These are phyloP conservation scores for Exophiala viscosa DNA, from an alignment of 2,329 filamentous ascomycete genomes.

Conservation along the genomic window DNA sequence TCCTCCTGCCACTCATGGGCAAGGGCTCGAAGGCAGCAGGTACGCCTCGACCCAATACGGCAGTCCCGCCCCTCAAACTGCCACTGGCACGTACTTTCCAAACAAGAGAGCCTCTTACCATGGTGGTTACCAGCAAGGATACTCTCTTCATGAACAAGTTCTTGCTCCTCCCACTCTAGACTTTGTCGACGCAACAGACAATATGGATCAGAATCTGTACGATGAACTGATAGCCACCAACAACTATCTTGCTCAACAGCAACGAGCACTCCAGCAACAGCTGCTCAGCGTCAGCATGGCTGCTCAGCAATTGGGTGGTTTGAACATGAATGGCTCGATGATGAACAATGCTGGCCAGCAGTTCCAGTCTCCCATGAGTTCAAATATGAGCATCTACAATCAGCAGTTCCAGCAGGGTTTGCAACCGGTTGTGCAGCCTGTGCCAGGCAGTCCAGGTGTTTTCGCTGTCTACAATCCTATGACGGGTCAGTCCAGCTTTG, in stretches of 20 bases:
- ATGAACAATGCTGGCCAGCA: conserved; percentile 45
- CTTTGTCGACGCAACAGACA: conserved; percentile 64
- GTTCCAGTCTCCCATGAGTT: conserved; percentile 50
- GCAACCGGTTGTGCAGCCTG: conserved; percentile 60
- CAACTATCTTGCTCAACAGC: conserved; percentile 86
- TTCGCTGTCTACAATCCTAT: conserved; percentile 80
- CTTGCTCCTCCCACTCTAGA: conserved; percentile 78
- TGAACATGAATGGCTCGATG: conserved; percentile 58
- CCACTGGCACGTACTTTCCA: conserved; percentile 54
- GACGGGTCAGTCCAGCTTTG: conserved; percentile 79
- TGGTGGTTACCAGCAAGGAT: conserved; percentile 56
- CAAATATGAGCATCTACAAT: conserved; percentile 57
- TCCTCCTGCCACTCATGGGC: conserved; percentile 58
- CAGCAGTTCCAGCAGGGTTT: conserved; percentile 66
- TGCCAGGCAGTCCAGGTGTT: conserved; percentile 68
- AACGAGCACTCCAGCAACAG: conserved; percentile 92
- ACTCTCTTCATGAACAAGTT: conserved; percentile 77
- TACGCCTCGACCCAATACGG: conserved; percentile 45
- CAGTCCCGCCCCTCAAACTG: conserved; percentile 56
- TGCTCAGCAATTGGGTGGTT: conserved; percentile 74
- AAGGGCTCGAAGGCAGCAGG: conserved; percentile 46
- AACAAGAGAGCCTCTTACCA: conserved; percentile 39
- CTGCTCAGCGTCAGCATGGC: conserved; percentile 77
- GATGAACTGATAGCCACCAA: conserved; percentile 89
- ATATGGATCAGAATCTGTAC: conserved; percentile 81